These are phyloP conservation scores for Sanguinoderma infundibulare DNA, from an alignment of 1,284 basidiomycete species.

Conservation along the genomic window DNA sequence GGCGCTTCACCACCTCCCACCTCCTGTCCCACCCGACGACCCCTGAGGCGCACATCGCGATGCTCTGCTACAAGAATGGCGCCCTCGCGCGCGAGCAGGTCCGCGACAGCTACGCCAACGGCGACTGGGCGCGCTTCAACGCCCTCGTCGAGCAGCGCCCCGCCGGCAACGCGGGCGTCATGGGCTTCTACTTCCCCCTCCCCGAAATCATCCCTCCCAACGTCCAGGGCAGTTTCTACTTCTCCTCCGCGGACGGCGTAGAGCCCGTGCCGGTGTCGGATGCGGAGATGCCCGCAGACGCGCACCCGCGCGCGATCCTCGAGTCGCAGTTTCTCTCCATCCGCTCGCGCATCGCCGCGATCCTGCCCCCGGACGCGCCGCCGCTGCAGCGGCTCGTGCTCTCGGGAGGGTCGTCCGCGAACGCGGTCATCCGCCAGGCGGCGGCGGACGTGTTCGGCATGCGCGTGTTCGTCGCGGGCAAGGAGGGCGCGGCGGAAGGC, in stretches of 20 bases:
- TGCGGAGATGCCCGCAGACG: slow-evolving; percentile 46
- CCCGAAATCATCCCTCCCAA: slow-evolving; percentile 85
- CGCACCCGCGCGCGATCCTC: slow-evolving; percentile 83
- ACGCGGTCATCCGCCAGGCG: slow-evolving; percentile 74
- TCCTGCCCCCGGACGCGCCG: slow-evolving; percentile 61
- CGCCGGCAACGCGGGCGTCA: slow-evolving; percentile 63
- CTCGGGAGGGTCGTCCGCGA: slow-evolving; percentile 82
- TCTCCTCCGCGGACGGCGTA: slow-evolving; percentile 37
- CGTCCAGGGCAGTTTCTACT: slow-evolving; percentile 72
- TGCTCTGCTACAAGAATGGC: slow-evolving; percentile 88
- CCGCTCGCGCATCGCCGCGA: slow-evolving; percentile 68
- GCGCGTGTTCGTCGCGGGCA: slow-evolving; percentile 69
- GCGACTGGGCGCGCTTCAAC: slow-evolving; percentile 79
- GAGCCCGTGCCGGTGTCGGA: slow-evolving; percentile 37
- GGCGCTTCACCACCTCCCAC: slow-evolving; percentile 76
- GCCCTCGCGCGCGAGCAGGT: slow-evolving; percentile 83
- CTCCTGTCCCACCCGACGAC: slow-evolving; percentile 73
- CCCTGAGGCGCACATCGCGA: slow-evolving; percentile 65
- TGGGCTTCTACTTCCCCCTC: slow-evolving; percentile 79
- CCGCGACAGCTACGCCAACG: slow-evolving; percentile 66
- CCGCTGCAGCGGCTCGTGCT: slow-evolving; percentile 74
- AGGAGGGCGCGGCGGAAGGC: slow-evolving; percentile 74
- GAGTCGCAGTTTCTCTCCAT: slow-evolving; percentile 88
- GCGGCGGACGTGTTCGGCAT: slow-evolving; percentile 82
- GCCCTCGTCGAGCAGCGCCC: slow-evolving; percentile 60